A percentile compares a stretch with the other conserved stretches of the same genome.
These are phyloP conservation scores for Penicillium oxalicum DNA, from an alignment of 2,329 filamentous ascomycete species.

Conservation along the genomic window DNA sequence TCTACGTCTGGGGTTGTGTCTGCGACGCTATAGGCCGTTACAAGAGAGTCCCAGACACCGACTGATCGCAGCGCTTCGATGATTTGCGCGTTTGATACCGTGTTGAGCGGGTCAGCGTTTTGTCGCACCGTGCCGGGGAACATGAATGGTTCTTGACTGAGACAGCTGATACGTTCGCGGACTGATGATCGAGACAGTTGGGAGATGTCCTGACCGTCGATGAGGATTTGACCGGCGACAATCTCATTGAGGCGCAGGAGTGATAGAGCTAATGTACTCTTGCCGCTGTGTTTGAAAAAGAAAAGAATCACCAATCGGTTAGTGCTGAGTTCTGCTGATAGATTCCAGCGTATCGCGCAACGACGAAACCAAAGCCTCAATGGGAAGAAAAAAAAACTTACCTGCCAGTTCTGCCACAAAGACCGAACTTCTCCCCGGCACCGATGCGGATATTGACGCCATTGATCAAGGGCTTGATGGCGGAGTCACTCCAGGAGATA, in stretches of 20 bases:
- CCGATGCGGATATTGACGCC: not conserved
- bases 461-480: not conserved
- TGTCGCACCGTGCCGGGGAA: conserved; percentile 2
- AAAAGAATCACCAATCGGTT: too few species aligned
- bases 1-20: not conserved
- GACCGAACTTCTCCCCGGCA: not conserved
- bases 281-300: not conserved
- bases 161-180: conserved; percentile 1
- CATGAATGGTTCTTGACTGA: not conserved
- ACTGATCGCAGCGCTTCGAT: conserved; percentile 1
- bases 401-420: not conserved
- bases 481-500: not conserved
- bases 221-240: not conserved
- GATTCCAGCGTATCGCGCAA: too few species aligned
- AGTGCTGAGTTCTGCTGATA: too few species aligned
- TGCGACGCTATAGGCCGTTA: too few species aligned
- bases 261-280: not conserved
- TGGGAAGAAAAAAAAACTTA: not conserved
- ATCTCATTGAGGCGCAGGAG: not conserved
- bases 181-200: not conserved
- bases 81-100: not conserved
- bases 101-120: conserved; percentile 1
- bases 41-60: not conserved
- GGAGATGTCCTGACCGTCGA: conserved; percentile 1
- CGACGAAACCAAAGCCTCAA: too few species aligned